Evolutionary conservation across 2,329 filamentous ascomycete genomes (phyloP).

Genomic region (Cladosporium sp.): DNA sequence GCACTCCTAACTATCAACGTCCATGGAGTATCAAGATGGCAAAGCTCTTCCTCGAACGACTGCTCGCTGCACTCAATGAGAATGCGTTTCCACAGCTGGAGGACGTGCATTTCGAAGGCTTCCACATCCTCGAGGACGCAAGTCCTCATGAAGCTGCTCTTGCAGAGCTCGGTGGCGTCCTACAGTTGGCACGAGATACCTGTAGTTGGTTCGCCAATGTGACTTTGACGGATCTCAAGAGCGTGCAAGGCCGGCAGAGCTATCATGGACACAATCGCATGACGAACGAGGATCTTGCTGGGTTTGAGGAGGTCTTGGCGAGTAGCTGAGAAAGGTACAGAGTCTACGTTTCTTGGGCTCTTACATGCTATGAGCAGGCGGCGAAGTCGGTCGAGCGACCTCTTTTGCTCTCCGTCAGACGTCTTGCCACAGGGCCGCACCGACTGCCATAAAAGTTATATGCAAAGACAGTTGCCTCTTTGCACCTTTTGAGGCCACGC

Average conservation of each 20-base stretch:
- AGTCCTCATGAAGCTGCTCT: neutral
- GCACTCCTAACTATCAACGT: neutral
- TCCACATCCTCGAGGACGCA: slow-evolving; percentile 1
- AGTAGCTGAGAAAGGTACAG: too few species aligned
- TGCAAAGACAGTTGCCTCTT: too few species aligned
- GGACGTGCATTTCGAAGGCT: slow-evolving; percentile 9
- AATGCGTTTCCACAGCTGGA: slow-evolving; percentile 6
- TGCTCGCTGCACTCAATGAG: slow-evolving; percentile 1
- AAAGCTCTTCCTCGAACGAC: slow-evolving; percentile 1
- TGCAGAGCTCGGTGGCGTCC: neutral
- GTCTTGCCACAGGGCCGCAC: too few species aligned
- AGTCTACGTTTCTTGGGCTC: too few species aligned
- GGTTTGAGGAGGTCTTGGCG: neutral
- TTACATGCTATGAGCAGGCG: too few species aligned
- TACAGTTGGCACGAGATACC: neutral
- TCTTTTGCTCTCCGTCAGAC: too few species aligned
- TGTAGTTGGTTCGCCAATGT: neutral
- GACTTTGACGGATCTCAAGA: neutral
- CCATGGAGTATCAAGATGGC: slow-evolving; percentile 11
- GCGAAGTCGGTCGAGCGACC: too few species aligned
- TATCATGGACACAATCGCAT: neutral
- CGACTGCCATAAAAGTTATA: too few species aligned
- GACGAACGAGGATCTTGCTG: neutral
- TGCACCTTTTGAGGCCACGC: too few species aligned
- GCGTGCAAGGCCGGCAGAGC: neutral